A percentile compares a stretch with the other conserved stretches of the same genome.
Conservation (phyloP, 163 green algal species). For the Scenedesmus sp. region DNA sequence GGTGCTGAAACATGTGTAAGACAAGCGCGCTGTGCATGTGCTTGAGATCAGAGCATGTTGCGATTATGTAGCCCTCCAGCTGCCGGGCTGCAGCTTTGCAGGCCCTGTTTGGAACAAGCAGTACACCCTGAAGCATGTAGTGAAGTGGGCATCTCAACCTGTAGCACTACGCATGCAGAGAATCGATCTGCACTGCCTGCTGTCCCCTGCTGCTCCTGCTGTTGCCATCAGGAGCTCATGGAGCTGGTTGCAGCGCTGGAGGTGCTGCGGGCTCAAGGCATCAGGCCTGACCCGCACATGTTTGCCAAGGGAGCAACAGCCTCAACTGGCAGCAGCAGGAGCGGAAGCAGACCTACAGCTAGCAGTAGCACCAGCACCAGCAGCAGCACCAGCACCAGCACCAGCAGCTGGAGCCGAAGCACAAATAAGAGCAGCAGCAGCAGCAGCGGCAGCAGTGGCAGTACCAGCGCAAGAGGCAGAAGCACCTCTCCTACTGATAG, state of each 20-base stretch:
- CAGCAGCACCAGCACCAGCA: slow-evolving; percentile 12
- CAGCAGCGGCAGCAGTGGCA: not conserved
- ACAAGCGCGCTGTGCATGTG: not conserved
- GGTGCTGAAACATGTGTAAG: not conserved
- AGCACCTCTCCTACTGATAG: not conserved
- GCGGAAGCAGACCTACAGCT: not conserved
- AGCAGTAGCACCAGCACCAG: slow-evolving; percentile 12
- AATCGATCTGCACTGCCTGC: not conserved
- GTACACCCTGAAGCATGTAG: too few species aligned
- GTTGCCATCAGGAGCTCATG: slow-evolving; percentile 30
- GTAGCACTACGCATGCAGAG: too few species aligned
- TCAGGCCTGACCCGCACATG: slow-evolving; percentile 23
- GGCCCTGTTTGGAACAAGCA: not conserved
- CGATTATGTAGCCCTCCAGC: not conserved
- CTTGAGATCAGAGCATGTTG: too few species aligned
- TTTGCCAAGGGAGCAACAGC: slow-evolving; percentile 18
- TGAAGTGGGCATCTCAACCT: too few species aligned
- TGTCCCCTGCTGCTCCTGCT: not conserved
- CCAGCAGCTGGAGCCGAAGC: not conserved
- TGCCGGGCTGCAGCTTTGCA: not conserved
- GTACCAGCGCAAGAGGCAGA: not conserved
- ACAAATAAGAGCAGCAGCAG: not conserved
- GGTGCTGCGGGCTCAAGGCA: slow-evolving; percentile 14
- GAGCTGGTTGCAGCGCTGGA: slow-evolving; percentile 38
- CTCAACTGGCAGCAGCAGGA: slow-evolving; percentile 29